A percentile compares a stretch with the other conserved stretches of the same genome.
Conservation (phyloP, 1,284 basidiomycete genomes). For the Apiotrichum montevideense region DNA sequence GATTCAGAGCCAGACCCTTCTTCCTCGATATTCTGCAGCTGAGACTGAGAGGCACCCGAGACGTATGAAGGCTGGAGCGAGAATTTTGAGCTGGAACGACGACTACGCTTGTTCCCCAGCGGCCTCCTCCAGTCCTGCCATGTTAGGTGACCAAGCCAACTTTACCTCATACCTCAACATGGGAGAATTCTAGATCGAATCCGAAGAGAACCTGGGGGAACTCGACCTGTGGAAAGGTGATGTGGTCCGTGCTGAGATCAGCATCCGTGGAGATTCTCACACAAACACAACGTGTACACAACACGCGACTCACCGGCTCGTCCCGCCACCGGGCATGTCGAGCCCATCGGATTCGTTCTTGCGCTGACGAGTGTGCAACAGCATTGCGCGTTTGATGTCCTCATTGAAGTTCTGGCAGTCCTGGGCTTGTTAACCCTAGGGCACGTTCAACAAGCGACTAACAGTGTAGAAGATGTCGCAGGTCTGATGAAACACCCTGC, state of each 20-base stretch:
- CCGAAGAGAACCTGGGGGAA: conserved; percentile 7
- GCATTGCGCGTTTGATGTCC: conserved; percentile 24
- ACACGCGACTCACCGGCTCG: conserved; percentile 22
- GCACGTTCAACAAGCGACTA: neutral
- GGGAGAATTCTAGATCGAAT: conserved; percentile 20
- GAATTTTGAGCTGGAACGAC: conserved; percentile 26
- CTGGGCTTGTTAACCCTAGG: conserved; percentile 4
- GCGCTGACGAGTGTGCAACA: conserved; percentile 5
- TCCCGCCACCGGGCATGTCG: conserved; percentile 32
- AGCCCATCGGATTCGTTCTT: conserved; percentile 14
- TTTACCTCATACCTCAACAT: too few species aligned
- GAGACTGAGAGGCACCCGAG: neutral
- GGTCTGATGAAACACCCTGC: conserved; percentile 32
- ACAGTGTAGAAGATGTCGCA: conserved; percentile 37
- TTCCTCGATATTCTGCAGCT: neutral
- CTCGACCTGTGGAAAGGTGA: conserved; percentile 30
- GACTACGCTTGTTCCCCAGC: conserved; percentile 13
- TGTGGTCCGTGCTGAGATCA: conserved; percentile 30
- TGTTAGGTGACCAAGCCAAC: conserved; percentile 24
- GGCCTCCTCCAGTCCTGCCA: conserved; percentile 36
- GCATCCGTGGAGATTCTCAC: too few species aligned
- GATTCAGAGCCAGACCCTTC: neutral
- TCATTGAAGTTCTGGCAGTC: conserved; percentile 33
- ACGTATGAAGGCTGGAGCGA: conserved; percentile 21
- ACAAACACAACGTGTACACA: too few species aligned